Evolutionary conservation across 139 green algal species (phyloP).

Genomic region (Gonium pectorale): DNA sequence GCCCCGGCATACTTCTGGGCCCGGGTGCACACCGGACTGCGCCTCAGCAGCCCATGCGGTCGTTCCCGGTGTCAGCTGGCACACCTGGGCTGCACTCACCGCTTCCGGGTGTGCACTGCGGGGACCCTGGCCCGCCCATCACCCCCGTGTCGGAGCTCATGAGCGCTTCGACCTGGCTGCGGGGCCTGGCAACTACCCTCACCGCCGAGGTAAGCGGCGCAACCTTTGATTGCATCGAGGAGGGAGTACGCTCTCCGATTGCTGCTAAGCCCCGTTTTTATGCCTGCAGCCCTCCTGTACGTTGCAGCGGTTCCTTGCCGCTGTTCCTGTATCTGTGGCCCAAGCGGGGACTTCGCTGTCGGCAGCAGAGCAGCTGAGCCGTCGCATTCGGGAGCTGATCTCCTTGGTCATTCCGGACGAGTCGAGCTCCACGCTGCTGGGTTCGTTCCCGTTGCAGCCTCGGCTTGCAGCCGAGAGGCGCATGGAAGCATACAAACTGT

Average conservation of each 20-base stretch:
- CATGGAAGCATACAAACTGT: conserved; percentile 72
- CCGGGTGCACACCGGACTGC: conserved; percentile 26
- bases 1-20: conserved; percentile 7
- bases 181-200: conserved; percentile 23
- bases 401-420: conserved; percentile 47
- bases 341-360: background rate
- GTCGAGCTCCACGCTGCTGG: background rate
- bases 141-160: conserved; percentile 72
- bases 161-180: conserved; percentile 66
- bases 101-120: conserved; percentile 53
- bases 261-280: too few species aligned
- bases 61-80: too few species aligned
- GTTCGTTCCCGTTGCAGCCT: conserved; percentile 48
- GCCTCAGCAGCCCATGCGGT: too few species aligned
- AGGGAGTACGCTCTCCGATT: too few species aligned
- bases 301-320: conserved; percentile 50
- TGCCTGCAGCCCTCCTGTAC: conserved; percentile 37
- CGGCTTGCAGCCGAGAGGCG: conserved; percentile 52
- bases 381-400: conserved; percentile 45
- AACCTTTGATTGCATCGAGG: too few species aligned
- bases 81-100: conserved; percentile 58
- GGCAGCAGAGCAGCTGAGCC: conserved; percentile 7
- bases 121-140: background rate
- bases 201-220: background rate
- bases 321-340: background rate